A percentile compares a stretch with the other conserved stretches of the same genome.
Evolutionary conservation across 1,139 yeast genomes (phyloP).

Genomic region (Arxiozyma slooffiae): DNA sequence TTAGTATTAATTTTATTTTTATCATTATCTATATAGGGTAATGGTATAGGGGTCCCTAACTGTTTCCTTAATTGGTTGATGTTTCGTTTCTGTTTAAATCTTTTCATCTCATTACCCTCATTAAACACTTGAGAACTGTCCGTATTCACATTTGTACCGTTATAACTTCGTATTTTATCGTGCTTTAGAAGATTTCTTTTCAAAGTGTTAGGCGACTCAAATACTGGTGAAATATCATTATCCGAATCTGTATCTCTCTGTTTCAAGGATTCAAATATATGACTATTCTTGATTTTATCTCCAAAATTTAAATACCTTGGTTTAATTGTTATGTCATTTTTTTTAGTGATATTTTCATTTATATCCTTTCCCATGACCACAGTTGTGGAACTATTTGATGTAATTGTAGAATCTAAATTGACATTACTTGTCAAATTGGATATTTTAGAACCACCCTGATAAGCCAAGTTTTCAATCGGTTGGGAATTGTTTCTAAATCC

Average conservation of each 20-base stretch:
- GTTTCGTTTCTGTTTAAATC: not conserved
- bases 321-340: not conserved
- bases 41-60: conserved; percentile 33
- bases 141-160: not conserved
- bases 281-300: not conserved
- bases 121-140: not conserved
- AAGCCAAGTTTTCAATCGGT: not conserved
- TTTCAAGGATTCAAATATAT: not conserved
- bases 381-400: not conserved
- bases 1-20: not conserved
- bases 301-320: not conserved
- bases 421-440: not conserved
- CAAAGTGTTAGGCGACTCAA: conserved; percentile 1
- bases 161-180: not conserved
- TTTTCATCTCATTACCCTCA: not conserved
- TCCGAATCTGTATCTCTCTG: not conserved
- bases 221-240: not conserved
- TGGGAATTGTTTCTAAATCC: not conserved
- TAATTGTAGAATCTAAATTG: not conserved
- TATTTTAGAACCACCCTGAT: not conserved
- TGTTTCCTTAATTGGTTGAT: conserved; percentile 13
- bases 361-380: not conserved
- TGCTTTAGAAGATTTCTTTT: not conserved
- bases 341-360: not conserved
- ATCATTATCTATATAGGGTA: conserved; percentile 25